Percentiles rank a stretch among this genome's conserved stretches.
Evolutionary conservation across 176 grass and related monocot genomes (phyloP).

Genomic region (Elymus sibiricus): DNA sequence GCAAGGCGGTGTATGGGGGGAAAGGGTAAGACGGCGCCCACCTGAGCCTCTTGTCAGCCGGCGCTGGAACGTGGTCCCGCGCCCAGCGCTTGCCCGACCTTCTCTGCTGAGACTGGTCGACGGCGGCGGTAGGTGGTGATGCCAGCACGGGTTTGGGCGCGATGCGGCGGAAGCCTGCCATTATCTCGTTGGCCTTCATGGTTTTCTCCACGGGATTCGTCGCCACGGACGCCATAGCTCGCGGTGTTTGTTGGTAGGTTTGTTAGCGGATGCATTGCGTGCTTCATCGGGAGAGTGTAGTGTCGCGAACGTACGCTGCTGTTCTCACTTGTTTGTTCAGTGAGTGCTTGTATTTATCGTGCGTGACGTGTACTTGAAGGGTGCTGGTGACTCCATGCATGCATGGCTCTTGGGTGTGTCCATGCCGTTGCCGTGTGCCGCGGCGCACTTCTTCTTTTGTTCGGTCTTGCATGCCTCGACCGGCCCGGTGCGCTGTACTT

Average conservation of each 20-base stretch:
- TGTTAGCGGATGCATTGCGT: no score
- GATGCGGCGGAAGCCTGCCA: constrained; percentile 15
- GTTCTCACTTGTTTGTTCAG: background rate
- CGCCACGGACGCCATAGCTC: background rate
- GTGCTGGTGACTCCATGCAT: background rate
- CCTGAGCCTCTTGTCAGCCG: background rate
- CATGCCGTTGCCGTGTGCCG: no score
- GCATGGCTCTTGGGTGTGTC: background rate
- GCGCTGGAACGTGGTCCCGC: background rate
- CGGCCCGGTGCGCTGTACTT: background rate
- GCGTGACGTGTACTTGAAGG: background rate
- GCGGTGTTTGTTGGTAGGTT: background rate
- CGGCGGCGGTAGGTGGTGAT: background rate
- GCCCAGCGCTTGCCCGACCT: background rate
- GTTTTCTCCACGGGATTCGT: background rate
- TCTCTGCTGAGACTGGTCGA: background rate
- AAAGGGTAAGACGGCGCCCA: background rate
- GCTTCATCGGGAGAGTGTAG: no score
- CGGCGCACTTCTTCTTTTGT: background rate
- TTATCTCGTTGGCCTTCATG: background rate
- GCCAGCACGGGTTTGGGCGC: background rate
- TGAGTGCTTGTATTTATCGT: background rate
- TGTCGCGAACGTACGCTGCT: background rate
- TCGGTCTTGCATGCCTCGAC: background rate
- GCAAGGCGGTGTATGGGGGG: background rate